A percentile compares a stretch with the other conserved stretches of the same genome.
phyloP scores from a whole-genome alignment of 2,329 filamentous ascomycete genomes.

The Colletotrichum falcatum region DNA sequence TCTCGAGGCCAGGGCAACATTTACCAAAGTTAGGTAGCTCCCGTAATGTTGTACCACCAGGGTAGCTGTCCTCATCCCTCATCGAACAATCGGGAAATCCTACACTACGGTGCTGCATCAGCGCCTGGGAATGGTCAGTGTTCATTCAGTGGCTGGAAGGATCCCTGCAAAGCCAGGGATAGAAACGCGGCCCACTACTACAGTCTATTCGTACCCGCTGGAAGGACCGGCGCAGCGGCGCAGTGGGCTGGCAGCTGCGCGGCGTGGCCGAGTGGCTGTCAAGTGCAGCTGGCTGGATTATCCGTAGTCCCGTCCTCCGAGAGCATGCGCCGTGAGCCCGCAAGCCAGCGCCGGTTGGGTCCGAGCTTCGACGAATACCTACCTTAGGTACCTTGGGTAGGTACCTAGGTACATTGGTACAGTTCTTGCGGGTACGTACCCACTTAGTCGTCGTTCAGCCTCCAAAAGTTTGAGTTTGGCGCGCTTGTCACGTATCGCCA shows the following conservation, averaged over 20 bases:
- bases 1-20: slow-evolving; percentile 27
- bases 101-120: slow-evolving; percentile 39
- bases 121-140: slow-evolving; percentile 31
- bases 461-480: slow-evolving; percentile 42
- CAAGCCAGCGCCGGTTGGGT: neutral
- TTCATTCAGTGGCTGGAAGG: slow-evolving; percentile 28
- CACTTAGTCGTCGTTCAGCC: slow-evolving; percentile 34
- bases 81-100: slow-evolving; percentile 36
- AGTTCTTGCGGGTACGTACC: neutral
- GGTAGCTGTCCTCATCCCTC: slow-evolving; percentile 38
- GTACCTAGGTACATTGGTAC: no score
- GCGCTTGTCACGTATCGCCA: slow-evolving; percentile 32
- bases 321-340: neutral
- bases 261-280: neutral
- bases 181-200: slow-evolving; percentile 21
- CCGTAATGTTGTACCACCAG: slow-evolving; percentile 18
- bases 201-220: slow-evolving; percentile 17
- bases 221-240: slow-evolving; percentile 18
- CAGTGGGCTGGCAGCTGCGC: slow-evolving; percentile 26
- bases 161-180: slow-evolving; percentile 37
- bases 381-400: no score
- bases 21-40: slow-evolving; percentile 13
- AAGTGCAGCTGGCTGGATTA: slow-evolving; percentile 26
- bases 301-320: slow-evolving; percentile 26
- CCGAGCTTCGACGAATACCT: neutral